Evolutionary conservation across 306 rosid species (phyloP), one percentile per base, ranked within the genome.

Genomic region (Purshia tridentata): DNA sequence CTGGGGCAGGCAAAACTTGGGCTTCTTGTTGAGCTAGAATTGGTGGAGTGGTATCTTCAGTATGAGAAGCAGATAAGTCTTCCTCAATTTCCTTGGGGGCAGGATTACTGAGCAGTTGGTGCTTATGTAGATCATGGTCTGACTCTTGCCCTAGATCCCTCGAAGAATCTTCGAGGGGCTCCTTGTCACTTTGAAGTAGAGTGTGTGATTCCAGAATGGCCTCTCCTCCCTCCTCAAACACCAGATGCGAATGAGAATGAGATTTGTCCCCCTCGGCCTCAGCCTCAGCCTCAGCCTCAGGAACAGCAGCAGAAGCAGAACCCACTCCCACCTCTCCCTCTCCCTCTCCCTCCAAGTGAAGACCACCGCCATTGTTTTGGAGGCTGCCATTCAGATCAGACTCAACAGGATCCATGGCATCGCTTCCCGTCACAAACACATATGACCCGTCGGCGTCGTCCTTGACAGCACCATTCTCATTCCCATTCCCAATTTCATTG

Each of bases 381-480:
- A n/a, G 7, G 56, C 63, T 51, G 51, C 56, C 81, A 59, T 47
- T 56, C 53, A 72, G 90, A 84, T 90, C 90, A 72, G 86, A 46
- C 2, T n/a, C 80, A 72, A 6, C 53, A 55, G 78, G 78, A 75
- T 71, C 76, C 22, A 70, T 63, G 58, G 49, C 83, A 12, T 79
- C 84, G 49, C 46, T 57, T 6, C 73, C 81, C 18, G 51, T 69
- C 41, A 83, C 89, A 72, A 77, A 81, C 4, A 81, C 85, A 77
- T 47, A 80, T 9, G 87, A 78, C 66, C 53, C 61, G 9, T 80
- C 85, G 37, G 78, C 60, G 55, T 77, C 84, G 41, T 81, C 80
- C 76, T 82, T 82, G 7, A 72, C 37, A 68, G 40, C 40, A 18
- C 54, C 74, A 61, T 77, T 79, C 63, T 41, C 72, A 77, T 13